Base-by-base conservation (phyloP, 1,139 yeast genomes). In the Tardiomyces digboiensis region DNA sequence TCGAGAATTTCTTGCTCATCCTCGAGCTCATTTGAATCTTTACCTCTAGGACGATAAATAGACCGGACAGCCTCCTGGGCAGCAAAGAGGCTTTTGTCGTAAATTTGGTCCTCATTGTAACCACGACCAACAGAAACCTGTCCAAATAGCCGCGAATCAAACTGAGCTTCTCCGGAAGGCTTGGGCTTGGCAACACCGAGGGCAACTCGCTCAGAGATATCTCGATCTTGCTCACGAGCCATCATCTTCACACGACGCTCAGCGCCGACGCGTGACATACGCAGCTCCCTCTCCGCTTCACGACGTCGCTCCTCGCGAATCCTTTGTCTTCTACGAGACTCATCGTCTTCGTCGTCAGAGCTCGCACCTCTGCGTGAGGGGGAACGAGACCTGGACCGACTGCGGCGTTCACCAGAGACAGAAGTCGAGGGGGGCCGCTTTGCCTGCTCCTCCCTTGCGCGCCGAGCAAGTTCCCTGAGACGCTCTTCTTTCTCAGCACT, bases 401-500 rank as follows among this genome's bases (percentile, higher is more conserved):
- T 23, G 21, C 40, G 40, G 19, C 29, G 36, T 18, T 39, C 40
- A 3, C 19, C 21, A 6, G 4, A 7, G 16, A 5, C 20, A 18
- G 16, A 21, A 18, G 14, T 36, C 3, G 18, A 16, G 21, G 13
- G 22, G 23, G 8, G 21, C 5, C n/a, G 36, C 41, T 39, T 6
- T 8, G 37, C 37, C 19, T 62, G 51, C 39, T 61, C 67, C 39
- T 66, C 68, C 45, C 83, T 66, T 0, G 83, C 79, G 47, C 70
- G 68, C 49, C 72, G 75, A 0, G 89, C 89, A 50, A 83, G 68
- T 46, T 70, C 66, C 44, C 75, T 66, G 42, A 84, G 60, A 49
- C 74, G 74, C 47, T 68, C 72, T 50, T 86, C 94, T 53, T 79
- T 79, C 45, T 75, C 78, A 21, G 64, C 65, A 40, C 74, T 72